phyloP scores from a whole-genome alignment of 768 basidiomycete genomes.

The Lyophyllum atratum region DNA sequence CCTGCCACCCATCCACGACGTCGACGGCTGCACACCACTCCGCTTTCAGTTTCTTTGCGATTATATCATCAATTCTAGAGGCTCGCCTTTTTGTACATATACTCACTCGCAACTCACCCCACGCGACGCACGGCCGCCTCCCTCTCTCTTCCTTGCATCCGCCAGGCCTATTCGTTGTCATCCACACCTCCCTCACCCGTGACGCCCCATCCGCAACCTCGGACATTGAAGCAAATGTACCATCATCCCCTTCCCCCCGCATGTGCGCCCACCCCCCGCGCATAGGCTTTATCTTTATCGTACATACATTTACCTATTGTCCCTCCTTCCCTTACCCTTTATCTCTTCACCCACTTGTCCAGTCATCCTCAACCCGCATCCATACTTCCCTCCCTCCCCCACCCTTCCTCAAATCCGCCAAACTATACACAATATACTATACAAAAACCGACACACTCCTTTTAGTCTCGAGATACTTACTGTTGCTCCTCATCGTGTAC shows the following conservation, averaged over 20 bases:
- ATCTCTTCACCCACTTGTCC: not conserved
- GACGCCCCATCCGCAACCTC: too few species aligned
- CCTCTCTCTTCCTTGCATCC: not conserved
- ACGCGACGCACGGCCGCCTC: not conserved
- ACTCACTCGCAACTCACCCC: not conserved
- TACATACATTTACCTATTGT: not conserved
- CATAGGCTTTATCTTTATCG: not conserved
- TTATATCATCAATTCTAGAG: not conserved
- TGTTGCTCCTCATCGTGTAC: too few species aligned
- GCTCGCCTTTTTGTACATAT: not conserved
- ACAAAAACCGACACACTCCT: not conserved
- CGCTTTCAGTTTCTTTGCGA: not conserved
- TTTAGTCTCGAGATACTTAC: not conserved
- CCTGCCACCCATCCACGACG: not conserved
- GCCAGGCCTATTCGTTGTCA: too few species aligned
- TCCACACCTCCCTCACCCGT: too few species aligned
- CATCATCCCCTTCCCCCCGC: not conserved
- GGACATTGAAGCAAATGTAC: not conserved
- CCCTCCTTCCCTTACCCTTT: not conserved
- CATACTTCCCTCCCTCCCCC: not conserved
- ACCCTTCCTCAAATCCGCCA: not conserved
- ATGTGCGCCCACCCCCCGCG: not conserved
- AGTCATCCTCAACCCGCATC: too few species aligned
- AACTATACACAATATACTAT: too few species aligned
- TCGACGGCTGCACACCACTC: not conserved